Evolutionary conservation across 177 flowering plant species (phyloP), one percentile per base, ranked within the genome.

Genomic region (Vitis hybrid): DNA sequence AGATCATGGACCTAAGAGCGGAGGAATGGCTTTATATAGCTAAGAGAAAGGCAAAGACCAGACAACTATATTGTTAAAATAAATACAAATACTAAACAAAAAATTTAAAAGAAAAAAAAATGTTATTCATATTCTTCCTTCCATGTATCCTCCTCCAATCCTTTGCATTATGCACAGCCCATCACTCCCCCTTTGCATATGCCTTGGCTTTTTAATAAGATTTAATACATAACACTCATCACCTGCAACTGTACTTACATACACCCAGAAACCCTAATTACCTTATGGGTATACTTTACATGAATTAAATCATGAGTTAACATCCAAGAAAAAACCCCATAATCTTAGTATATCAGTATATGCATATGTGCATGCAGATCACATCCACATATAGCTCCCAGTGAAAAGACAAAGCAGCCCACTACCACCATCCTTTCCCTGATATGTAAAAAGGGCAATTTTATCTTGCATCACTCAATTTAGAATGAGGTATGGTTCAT

Each of bases 11-110:
- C 69, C 64, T 53, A 6, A 4, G 68, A 49, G 67, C 7, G 65
- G 64, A 78, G 64, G 70, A 60, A 61, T 71, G 74, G 69, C 68
- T 74, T 78, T 80, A 76, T 76, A 83, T 80, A 83, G 75, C 62
- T 65, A n/a, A 65, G 62, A 68, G 56, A 69, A 63, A 68, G 73
- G 77, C 49, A 48, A 50, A 56, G 61, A 67, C 55, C 62, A 61
- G 67, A 57, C 45, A 48, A 48, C 31, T 26, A 48, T 29, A 68
- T 31, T 65, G 10, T 59, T 53, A 55, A 22, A 68, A 29, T 68
- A 22, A 66, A 33, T 18, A 3, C n/a, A 55, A 29, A 31, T 5
- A 14, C 15, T 31, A 13, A 58, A 39, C 10, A 64, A 19, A 13
- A 13, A 29, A 65, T 20, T 39, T 39, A 6, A 39, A 39, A 51